Base-by-base conservation (phyloP, 2,329 filamentous ascomycete species). In the Emergomyces orientalis region DNA sequence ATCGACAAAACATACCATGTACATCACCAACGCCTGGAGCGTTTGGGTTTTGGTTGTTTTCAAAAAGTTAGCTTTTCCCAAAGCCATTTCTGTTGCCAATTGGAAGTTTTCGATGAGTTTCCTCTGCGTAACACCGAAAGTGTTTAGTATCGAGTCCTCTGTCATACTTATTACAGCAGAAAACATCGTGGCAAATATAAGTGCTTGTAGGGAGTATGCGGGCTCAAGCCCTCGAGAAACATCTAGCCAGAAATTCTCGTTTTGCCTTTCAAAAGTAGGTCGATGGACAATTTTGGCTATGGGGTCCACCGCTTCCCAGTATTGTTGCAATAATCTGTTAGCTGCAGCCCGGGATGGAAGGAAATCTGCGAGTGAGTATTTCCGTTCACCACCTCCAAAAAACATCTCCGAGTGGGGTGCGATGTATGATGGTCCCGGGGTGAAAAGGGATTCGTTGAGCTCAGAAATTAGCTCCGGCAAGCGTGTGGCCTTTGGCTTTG, bases 11-110 rank as follows among this genome's bases (percentile, higher is more conserved):
- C 82, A 75, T 73, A 88, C 86, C 75, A 91, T 78, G 67, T 90
- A 91, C 79, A 90, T 88, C 43, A 91, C 84, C 68, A 91, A 88
- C 0, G 87, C 88, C 71, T 91, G 89, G 68, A 92, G 78, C 0
- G 86, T 89, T 72, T 90, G 87, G n/a, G 90, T 76, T 67, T 85
- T 87, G 0, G 84, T 89, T 0, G 88, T 90, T 43, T 86, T 80
- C 43, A 91, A 74, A 63, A 91, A 88, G 70, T 89, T 87, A 3
- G 88, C 87, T 70, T 85, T 85, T 47, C 82, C 81, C 41, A 92
- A 76, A 2, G 87, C 84, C 32, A 82, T 81, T 74, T 91, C 89
- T 7, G 86, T 84, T 1, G 83, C 87, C 57, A 86, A 76, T 68
- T 86, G 86, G 63, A 89, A 82, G 57, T 82, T 85, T 27, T 86